Evolutionary conservation across 2,329 filamentous ascomycete species (phyloP).

Genomic region (Exserohilum rostratum): DNA sequence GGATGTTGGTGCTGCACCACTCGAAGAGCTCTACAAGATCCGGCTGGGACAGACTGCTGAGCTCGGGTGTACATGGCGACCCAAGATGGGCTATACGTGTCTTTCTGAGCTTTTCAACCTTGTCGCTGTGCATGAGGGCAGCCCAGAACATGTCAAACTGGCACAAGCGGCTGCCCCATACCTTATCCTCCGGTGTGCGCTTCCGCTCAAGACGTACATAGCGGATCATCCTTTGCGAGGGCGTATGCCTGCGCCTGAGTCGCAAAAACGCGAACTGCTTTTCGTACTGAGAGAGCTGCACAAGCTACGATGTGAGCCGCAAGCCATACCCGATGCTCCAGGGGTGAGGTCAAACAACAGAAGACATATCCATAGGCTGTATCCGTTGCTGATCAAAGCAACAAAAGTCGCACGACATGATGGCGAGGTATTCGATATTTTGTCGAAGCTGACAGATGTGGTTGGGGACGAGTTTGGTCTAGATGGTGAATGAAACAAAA

Average conservation of each 20-base stretch:
- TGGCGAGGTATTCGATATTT: conserved; percentile 59
- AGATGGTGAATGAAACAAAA: conserved; percentile 24
- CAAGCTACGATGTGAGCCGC: conserved; percentile 70
- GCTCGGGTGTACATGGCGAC: conserved; percentile 67
- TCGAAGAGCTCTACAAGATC: conserved; percentile 67
- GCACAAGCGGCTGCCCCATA: conserved; percentile 79
- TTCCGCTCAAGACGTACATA: conserved; percentile 83
- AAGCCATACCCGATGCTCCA: conserved; percentile 65
- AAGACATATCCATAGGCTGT: conserved; percentile 81
- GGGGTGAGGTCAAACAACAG: conserved; percentile 49
- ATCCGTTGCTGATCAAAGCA: conserved; percentile 74
- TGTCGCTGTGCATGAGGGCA: conserved; percentile 60
- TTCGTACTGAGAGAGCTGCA: conserved; percentile 73
- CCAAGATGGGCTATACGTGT: conserved; percentile 78
- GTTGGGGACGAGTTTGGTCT: conserved; percentile 49
- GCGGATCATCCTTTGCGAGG: conserved; percentile 89
- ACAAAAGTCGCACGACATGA: conserved; percentile 67
- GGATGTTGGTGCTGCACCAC: conserved; percentile 55
- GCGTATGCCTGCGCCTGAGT: conserved; percentile 83
- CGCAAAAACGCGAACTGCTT: conserved; percentile 77
- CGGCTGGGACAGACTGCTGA: conserved; percentile 76
- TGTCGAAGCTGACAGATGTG: conserved; percentile 49
- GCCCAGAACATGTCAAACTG: conserved; percentile 61
- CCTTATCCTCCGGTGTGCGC: conserved; percentile 78
- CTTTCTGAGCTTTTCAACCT: conserved; percentile 71